Conservation (phyloP, 2,329 filamentous ascomycete genomes). For the Cercospora brassicicola region DNA sequence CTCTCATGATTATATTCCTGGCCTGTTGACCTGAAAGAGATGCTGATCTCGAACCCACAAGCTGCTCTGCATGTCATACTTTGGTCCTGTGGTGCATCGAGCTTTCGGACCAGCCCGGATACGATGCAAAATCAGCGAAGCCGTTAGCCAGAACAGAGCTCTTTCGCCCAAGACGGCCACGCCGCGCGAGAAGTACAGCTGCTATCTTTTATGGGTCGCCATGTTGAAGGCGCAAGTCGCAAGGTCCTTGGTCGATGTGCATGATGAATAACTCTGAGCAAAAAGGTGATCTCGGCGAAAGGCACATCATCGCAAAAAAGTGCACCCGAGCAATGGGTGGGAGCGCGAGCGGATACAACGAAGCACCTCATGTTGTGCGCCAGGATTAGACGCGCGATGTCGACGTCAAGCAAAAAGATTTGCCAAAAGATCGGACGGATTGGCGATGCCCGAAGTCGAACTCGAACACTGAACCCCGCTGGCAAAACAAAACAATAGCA, state of each 20-base stretch:
- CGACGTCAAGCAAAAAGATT: neutral
- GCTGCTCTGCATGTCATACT: neutral
- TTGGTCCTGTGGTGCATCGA: neutral
- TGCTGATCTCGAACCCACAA: neutral
- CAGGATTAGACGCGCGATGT: neutral
- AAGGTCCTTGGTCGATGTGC: neutral
- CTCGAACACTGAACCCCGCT: neutral
- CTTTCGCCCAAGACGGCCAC: neutral
- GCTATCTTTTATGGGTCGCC: neutral
- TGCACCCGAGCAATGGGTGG: neutral
- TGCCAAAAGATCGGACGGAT: neutral
- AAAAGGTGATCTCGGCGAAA: neutral
- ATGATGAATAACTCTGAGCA: neutral
- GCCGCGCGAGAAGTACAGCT: neutral
- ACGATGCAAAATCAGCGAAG: neutral
- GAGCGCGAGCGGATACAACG: neutral
- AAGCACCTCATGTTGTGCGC: neutral
- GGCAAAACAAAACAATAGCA: constrained; percentile 1
- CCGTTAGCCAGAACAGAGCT: neutral
- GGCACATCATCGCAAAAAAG: neutral
- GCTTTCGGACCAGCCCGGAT: neutral
- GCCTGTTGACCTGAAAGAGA: neutral
- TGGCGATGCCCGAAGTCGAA: neutral
- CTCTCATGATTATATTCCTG: neutral
- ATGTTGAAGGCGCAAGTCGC: neutral